Conservation (phyloP, 441 rosid genomes). For the Jatropha podagrica region DNA sequence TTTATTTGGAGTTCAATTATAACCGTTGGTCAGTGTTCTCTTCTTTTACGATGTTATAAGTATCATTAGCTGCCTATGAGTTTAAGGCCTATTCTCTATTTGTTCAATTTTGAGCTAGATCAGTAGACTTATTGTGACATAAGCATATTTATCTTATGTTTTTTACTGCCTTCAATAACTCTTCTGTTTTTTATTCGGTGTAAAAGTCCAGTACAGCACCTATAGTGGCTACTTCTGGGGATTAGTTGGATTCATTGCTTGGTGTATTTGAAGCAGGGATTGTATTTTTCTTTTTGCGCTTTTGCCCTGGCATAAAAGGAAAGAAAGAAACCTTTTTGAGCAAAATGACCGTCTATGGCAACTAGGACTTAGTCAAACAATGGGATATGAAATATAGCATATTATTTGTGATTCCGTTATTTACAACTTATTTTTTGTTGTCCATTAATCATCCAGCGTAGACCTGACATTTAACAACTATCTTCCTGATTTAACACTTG, state of each 20-base stretch:
- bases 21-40: background rate
- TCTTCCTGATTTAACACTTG: slow-evolving; percentile 2
- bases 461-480: background rate
- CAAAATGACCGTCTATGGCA: slow-evolving; percentile 2
- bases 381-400: background rate
- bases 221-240: background rate
- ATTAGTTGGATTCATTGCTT: background rate
- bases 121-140: background rate
- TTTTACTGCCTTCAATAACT: background rate
- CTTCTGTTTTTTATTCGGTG: background rate
- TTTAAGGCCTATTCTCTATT: background rate
- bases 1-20: background rate
- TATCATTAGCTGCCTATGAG: background rate
- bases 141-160: background rate
- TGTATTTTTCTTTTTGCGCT: background rate
- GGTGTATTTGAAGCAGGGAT: background rate
- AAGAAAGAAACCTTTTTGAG: background rate
- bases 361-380: background rate
- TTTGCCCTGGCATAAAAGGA: background rate
- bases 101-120: background rate
- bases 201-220: background rate
- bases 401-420: background rate
- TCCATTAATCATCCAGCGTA: slow-evolving; percentile 10
- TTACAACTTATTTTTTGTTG: slow-evolving; percentile 7
- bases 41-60: background rate